A percentile compares a stretch with the other conserved stretches of the same genome.
These are phyloP conservation scores for Globisporangium abappressorium DNA, from an alignment of 352 stramenopile genomes.

Conservation along the genomic window DNA sequence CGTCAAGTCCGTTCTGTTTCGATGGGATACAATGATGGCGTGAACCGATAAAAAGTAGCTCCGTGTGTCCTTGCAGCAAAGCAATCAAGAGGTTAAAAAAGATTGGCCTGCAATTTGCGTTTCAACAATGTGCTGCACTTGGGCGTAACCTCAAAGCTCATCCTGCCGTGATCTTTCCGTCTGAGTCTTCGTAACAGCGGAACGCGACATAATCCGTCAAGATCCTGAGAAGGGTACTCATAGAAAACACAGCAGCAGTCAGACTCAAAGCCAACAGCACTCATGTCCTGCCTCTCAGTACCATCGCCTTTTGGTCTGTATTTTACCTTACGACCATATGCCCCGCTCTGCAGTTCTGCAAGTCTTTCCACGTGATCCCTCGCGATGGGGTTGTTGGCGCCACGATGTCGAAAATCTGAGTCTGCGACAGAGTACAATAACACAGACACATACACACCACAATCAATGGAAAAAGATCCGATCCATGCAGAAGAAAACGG, in stretches of 20 bases:
- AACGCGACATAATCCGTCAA: conserved; percentile 63
- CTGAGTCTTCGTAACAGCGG: conserved; percentile 43
- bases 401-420: conserved; percentile 61
- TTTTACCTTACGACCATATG: conserved; percentile 43
- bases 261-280: neutral
- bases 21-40: neutral
- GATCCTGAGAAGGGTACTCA: conserved; percentile 21
- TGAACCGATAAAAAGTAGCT: neutral
- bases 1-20: neutral
- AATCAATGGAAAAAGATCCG: neutral
- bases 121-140: too few relatives aligned
- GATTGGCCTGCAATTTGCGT: neutral
- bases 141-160: neutral
- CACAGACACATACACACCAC: neutral
- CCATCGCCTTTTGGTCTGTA: neutral
- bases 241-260: neutral
- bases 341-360: conserved; percentile 47
- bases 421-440: conserved; percentile 24
- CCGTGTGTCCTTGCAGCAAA: neutral
- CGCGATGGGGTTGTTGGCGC: conserved; percentile 31
- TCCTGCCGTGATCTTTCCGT: conserved; percentile 32
- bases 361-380: conserved; percentile 54
- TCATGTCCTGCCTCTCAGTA: neutral
- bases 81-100: neutral
- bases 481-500: neutral